Conservation (phyloP, 306 rosid species). For the Biancaea sappan region DNA sequence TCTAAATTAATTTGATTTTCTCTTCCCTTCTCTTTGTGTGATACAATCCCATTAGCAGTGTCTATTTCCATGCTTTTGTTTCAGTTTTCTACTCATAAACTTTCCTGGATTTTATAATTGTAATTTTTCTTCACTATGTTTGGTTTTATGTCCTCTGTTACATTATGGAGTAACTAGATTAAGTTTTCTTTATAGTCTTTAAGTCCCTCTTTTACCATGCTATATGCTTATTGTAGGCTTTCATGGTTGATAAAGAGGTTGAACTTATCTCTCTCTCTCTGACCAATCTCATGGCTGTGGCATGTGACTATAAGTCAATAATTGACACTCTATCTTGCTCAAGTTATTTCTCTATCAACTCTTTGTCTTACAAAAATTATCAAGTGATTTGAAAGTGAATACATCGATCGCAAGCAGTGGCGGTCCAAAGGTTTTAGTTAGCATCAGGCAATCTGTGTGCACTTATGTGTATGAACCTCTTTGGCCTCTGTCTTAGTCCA, state of each 20-base stretch:
- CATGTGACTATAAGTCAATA: too few species aligned
- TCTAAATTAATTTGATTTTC: background rate
- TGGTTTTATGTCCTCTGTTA: background rate
- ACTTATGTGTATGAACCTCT: background rate
- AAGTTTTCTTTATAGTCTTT: background rate
- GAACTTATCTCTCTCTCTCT: too few species aligned
- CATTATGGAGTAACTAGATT: background rate
- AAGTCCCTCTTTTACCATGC: too few species aligned
- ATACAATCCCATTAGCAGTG: background rate
- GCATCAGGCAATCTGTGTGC: background rate
- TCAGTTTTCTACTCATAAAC: background rate
- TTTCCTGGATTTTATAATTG: conserved; percentile 1
- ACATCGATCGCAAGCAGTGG: background rate
- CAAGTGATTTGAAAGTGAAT: background rate
- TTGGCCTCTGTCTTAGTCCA: background rate
- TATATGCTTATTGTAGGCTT: too few species aligned
- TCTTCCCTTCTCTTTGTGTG: background rate
- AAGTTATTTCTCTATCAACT: background rate
- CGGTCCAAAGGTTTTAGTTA: background rate
- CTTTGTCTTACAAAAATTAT: too few species aligned
- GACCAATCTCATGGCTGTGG: too few species aligned
- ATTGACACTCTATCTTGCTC: background rate
- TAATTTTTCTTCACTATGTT: background rate
- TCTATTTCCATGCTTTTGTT: conserved; percentile 2
- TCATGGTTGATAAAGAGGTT: too few species aligned